These are phyloP conservation scores for Pseudogymnoascus sp. DNA, from an alignment of 2,329 filamentous ascomycete species.

Conservation along the genomic window DNA sequence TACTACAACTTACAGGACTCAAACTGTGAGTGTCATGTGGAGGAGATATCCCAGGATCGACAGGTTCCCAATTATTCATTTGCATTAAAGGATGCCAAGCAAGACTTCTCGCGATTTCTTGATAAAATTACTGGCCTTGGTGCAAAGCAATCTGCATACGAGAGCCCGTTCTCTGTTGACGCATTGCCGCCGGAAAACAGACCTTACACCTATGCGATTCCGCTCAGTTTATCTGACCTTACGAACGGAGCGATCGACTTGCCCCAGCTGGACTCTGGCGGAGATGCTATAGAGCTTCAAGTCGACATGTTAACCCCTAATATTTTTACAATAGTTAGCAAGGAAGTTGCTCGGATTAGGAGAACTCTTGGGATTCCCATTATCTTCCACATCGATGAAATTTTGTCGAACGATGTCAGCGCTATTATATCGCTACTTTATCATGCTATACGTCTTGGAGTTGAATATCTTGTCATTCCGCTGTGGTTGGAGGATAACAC, in stretches of 20 bases:
- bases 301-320: slow-evolving; percentile 51
- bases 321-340: slow-evolving; percentile 43
- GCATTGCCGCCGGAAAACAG: slow-evolving; percentile 53
- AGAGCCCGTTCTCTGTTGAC: slow-evolving; percentile 54
- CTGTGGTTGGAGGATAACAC: background rate
- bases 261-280: slow-evolving; percentile 49
- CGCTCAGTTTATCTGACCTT: slow-evolving; percentile 53
- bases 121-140: slow-evolving; percentile 50
- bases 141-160: slow-evolving; percentile 45
- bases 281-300: slow-evolving; percentile 54
- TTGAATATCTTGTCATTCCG: slow-evolving; percentile 51
- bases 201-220: slow-evolving; percentile 61
- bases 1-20: slow-evolving; percentile 50
- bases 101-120: slow-evolving; percentile 54
- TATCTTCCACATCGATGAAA: slow-evolving; percentile 50
- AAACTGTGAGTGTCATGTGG: slow-evolving; percentile 31
- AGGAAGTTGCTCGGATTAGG: slow-evolving; percentile 51
- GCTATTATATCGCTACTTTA: slow-evolving; percentile 39
- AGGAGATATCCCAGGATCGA: slow-evolving; percentile 35
- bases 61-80: slow-evolving; percentile 41
- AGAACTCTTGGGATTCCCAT: slow-evolving; percentile 51
- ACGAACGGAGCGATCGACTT: slow-evolving; percentile 44
- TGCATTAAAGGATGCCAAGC: slow-evolving; percentile 46
- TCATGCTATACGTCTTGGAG: slow-evolving; percentile 58
- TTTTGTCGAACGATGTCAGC: background rate